Base-by-base conservation (phyloP, 768 basidiomycete species). In the Tylopilus vinaceipallidus region DNA sequence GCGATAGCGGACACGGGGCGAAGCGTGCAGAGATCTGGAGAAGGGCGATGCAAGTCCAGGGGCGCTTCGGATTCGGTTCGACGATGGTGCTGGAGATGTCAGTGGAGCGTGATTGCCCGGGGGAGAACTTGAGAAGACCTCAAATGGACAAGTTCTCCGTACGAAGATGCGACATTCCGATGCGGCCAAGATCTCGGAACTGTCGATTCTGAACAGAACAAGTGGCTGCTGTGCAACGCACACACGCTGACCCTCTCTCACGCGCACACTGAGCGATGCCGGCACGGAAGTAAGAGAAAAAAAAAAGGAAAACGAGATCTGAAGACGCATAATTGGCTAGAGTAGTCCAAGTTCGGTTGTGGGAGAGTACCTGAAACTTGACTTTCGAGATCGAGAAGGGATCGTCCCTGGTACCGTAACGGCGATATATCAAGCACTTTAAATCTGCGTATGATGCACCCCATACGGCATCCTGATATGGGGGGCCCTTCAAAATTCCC, bases 361-460 rank as follows among this genome's bases (percentile, higher is more conserved):
- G 61, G 62, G 61, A 62, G 61, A 60, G 68, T 64, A 65, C 66
- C 68, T 67, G 66, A 62, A 61, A 62, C 63, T 56, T 66, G 63
- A 55, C 59, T 64, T 63, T 68, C 58, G 54, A 65, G 66, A 66
- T 70, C 66, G 64, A 68, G 66, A 64, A 53, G 54, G 59, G 68
- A 68, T 68, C 66, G 68, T 62, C 66, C 68, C 68, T 68, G 59
- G 58, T 68, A 61, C 47, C 66, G 66, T 68, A 68, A 68, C 26
- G 17, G 33, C 38, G 52, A 68, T 67, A 69, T 62, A 68, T 62
- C 64, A 68, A 64, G 63, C 40, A 60, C 52, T 52, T 47, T 55
- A 63, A 64, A 68, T 68, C 62, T 63, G 62, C 36, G 51, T 66
- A 66, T 67, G 66, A 68, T 60, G 56, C 63, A 55, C 43, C 57